phyloP scores from a whole-genome alignment of 805 yeast species.

The Metschnikowia cubensis region DNA sequence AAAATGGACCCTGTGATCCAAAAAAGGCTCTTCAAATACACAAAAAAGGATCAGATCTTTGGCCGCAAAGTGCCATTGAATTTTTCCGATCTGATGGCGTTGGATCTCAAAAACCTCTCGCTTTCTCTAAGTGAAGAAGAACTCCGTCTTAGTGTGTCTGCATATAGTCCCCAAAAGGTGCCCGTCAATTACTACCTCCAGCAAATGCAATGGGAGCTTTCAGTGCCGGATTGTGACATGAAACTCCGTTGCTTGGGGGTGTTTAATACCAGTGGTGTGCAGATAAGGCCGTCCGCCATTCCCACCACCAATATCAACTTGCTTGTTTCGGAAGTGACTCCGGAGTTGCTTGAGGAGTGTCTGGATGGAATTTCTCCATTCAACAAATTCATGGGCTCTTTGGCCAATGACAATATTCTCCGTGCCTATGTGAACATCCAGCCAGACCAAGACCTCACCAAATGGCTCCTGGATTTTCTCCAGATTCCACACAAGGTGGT shows the following conservation, averaged over 20 bases:
- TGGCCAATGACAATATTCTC: slow-evolving; percentile 16
- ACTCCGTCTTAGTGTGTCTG: neutral
- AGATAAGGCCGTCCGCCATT: slow-evolving; percentile 13
- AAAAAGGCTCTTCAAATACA: neutral
- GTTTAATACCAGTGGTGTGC: slow-evolving; percentile 19
- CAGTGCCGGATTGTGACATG: slow-evolving; percentile 24
- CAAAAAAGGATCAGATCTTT: neutral
- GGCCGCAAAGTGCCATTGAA: neutral
- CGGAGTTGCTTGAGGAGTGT: slow-evolving; percentile 19
- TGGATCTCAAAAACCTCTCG: neutral
- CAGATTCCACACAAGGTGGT: neutral
- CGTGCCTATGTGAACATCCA: neutral
- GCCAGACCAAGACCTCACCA: neutral
- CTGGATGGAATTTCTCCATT: slow-evolving; percentile 19
- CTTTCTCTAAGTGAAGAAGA: neutral
- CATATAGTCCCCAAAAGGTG: neutral
- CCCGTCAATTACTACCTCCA: slow-evolving; percentile 13
- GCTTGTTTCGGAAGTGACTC: slow-evolving; percentile 18
- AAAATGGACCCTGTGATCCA: slow-evolving; percentile 2
- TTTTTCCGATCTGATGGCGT: neutral
- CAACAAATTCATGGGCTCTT: slow-evolving; percentile 19
- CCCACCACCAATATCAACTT: slow-evolving; percentile 21
- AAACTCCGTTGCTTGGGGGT: slow-evolving; percentile 21
- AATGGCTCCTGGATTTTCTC: neutral
- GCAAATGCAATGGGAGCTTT: slow-evolving; percentile 26